Evolutionary conservation across 139 green algal species (phyloP).

Genomic region (Tetradesmus obliquus): DNA sequence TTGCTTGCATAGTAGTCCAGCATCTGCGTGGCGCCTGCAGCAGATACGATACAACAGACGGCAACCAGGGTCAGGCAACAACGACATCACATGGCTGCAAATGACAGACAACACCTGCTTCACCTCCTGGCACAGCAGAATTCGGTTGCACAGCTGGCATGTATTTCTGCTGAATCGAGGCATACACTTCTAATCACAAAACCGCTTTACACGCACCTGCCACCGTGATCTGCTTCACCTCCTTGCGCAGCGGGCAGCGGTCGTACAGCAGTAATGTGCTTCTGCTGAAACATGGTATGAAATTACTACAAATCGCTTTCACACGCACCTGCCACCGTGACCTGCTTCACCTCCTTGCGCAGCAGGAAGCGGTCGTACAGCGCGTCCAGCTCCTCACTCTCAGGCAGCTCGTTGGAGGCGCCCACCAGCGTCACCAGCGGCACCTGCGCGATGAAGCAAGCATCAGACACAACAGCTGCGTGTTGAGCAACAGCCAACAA

Average conservation of each 20-base stretch:
- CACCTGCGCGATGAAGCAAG: not conserved
- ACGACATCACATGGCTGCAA: too few relatives aligned
- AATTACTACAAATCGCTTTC: too few relatives aligned
- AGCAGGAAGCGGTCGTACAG: slow-evolving; percentile 96
- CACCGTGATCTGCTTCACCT: slow-evolving; percentile 72
- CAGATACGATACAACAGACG: too few relatives aligned
- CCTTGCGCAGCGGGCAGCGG: slow-evolving; percentile 85
- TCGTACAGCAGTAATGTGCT: slow-evolving; percentile 78
- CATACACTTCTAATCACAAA: too few relatives aligned
- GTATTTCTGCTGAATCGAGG: too few relatives aligned
- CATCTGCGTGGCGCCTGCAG: slow-evolving; percentile 47
- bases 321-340: slow-evolving; percentile 53
- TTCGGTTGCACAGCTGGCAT: slow-evolving; percentile 86
- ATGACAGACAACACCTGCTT: slow-evolving; percentile 51
- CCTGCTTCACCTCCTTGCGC: slow-evolving; percentile 74
- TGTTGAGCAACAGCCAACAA: not conserved
- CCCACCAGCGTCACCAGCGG: slow-evolving; percentile 75
- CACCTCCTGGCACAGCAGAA: slow-evolving; percentile 85
- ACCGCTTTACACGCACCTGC: slow-evolving; percentile 27
- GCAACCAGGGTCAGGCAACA: too few relatives aligned
- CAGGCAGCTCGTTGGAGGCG: slow-evolving; percentile 92
- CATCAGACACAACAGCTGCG: not conserved
- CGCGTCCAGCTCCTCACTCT: slow-evolving; percentile 94
- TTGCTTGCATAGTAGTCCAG: slow-evolving; percentile 53
- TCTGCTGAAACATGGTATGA: too few relatives aligned